Conservation (phyloP, 805 yeast genomes). For the Saitoella complicata region DNA sequence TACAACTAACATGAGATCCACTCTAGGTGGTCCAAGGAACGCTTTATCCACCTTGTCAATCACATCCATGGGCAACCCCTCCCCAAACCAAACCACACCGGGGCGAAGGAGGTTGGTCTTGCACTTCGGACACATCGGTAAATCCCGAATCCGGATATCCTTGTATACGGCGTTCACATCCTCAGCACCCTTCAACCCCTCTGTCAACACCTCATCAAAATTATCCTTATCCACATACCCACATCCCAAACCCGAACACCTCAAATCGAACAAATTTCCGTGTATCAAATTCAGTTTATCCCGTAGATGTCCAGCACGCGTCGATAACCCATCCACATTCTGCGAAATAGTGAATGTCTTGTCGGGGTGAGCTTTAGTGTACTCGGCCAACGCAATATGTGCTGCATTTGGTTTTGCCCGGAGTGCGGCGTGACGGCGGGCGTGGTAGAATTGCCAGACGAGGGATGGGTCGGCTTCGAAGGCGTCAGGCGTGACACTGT, state of each 20-base stretch:
- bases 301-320: constrained; percentile 45
- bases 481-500: constrained; percentile 72
- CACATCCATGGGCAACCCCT: constrained; percentile 48
- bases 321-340: constrained; percentile 58
- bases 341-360: constrained; percentile 55
- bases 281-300: constrained; percentile 51
- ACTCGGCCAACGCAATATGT: constrained; percentile 50
- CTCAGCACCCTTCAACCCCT: constrained; percentile 29
- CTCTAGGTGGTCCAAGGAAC: constrained; percentile 38
- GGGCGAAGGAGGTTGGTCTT: constrained; percentile 56
- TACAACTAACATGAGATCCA: constrained; percentile 63
- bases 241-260: constrained; percentile 65
- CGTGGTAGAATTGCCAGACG: constrained; percentile 75
- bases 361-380: constrained; percentile 30
- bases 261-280: constrained; percentile 58
- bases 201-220: constrained; percentile 42
- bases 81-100: constrained; percentile 94
- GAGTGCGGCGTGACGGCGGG: constrained; percentile 48
- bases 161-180: constrained; percentile 20
- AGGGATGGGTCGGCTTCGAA: constrained; percentile 66
- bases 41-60: constrained; percentile 50
- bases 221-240: constrained; percentile 39
- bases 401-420: constrained; percentile 58
- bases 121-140: constrained; percentile 71
- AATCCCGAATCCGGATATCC: constrained; percentile 30